A percentile compares a stretch with the other conserved stretches of the same genome.
phyloP scores from a whole-genome alignment of 345 rosid species.

The Viola odorata region DNA sequence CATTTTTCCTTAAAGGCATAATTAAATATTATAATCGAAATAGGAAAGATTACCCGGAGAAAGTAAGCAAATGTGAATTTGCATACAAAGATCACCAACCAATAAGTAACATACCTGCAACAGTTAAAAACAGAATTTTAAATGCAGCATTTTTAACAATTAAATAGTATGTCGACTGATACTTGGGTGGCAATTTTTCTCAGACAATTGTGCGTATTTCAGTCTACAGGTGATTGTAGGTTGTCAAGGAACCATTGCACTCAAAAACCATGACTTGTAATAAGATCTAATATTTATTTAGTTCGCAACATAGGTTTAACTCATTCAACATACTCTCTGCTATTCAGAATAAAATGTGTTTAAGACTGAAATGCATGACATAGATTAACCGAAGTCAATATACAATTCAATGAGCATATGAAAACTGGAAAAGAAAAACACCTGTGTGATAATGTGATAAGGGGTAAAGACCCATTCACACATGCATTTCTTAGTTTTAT shows the following conservation, averaged over 20 bases:
- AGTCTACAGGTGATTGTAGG: no score
- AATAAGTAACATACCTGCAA: constrained; percentile 87
- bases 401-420: not conserved
- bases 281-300: no score
- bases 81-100: constrained; percentile 82
- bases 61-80: constrained; percentile 92
- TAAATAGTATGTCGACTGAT: not conserved
- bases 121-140: not conserved
- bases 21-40: constrained; percentile 6
- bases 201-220: no score
- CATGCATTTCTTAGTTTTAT: no score
- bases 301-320: no score
- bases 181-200: no score
- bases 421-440: not conserved
- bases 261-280: no score
- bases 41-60: constrained; percentile 69
- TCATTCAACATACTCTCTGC: no score
- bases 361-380: not conserved
- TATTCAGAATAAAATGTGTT: no score
- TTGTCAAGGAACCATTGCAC: no score
- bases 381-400: not conserved
- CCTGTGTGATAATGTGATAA: no score
- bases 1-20: not conserved
- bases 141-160: not conserved
- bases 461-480: no score